Evolutionary conservation across 1,139 yeast genomes (phyloP).

Genomic region (Lodderomyces pseudojiufengensis): DNA sequence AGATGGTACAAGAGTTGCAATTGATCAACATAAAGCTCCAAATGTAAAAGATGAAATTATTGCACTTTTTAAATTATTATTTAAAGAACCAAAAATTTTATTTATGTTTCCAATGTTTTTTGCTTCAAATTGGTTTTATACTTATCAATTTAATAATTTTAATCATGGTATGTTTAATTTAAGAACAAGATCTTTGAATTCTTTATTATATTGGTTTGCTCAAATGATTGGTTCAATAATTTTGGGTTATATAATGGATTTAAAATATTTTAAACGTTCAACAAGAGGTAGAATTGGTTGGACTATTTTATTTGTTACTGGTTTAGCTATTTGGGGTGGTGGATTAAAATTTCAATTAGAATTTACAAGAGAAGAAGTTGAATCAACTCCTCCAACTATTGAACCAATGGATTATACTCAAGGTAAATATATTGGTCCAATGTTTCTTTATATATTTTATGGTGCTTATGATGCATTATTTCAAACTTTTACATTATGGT

Average conservation of each 20-base stretch:
- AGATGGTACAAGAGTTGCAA: conserved; percentile 49
- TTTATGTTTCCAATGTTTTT: conserved; percentile 59
- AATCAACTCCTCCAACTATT: conserved; percentile 15
- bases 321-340: conserved; percentile 60
- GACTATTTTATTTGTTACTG: conserved; percentile 35
- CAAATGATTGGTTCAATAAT: conserved; percentile 57
- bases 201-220: conserved; percentile 56
- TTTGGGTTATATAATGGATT: conserved; percentile 49
- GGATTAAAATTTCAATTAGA: conserved; percentile 51
- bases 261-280: conserved; percentile 36
- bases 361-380: conserved; percentile 40
- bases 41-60: conserved; percentile 44
- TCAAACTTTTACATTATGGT: conserved; percentile 56
- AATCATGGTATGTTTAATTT: conserved; percentile 55
- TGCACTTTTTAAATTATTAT: conserved; percentile 38
- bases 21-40: conserved; percentile 37
- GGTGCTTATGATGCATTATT: conserved; percentile 57
- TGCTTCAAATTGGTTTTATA: conserved; percentile 63
- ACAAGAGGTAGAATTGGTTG: conserved; percentile 48
- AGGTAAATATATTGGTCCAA: conserved; percentile 50
- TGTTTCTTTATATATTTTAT: conserved; percentile 59
- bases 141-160: conserved; percentile 59
- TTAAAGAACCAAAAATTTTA: conserved; percentile 44
- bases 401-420: conserved; percentile 45
- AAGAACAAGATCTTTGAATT: conserved; percentile 59